These are phyloP conservation scores for Dioscorea alata DNA, from an alignment of 106 monocot genomes.

Conservation along the genomic window DNA sequence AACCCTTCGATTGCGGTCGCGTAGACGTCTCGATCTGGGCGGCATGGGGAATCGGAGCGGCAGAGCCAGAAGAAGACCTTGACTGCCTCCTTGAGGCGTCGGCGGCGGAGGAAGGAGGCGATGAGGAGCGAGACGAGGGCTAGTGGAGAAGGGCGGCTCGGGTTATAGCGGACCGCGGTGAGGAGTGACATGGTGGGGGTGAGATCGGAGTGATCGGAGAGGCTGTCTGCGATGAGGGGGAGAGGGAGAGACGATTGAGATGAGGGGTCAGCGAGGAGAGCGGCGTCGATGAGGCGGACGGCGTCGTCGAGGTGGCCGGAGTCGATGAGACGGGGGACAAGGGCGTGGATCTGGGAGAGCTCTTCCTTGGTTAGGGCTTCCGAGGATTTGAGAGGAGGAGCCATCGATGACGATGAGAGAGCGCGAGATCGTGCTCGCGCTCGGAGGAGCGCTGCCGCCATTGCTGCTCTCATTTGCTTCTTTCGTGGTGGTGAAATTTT, in stretches of 20 bases:
- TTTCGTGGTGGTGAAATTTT: neutral
- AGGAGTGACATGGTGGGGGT: constrained; percentile 35
- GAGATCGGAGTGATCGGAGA: constrained; percentile 34
- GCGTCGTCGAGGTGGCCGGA: constrained; percentile 28
- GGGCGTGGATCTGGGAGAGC: constrained; percentile 21
- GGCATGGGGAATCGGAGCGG: constrained; percentile 34
- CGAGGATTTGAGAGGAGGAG: neutral
- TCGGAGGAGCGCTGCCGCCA: neutral
- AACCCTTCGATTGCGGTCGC: constrained; percentile 23
- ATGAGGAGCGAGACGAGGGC: constrained; percentile 30
- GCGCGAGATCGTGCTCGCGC: neutral
- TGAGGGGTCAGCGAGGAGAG: constrained; percentile 34
- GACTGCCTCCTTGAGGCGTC: constrained; percentile 25
- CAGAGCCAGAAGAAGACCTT: constrained; percentile 50
- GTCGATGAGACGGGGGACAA: constrained; percentile 38
- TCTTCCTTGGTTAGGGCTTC: constrained; percentile 17
- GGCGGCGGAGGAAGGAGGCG: constrained; percentile 26
- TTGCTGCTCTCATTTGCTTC: neutral
- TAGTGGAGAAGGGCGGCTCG: constrained; percentile 31
- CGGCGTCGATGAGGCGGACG: constrained; percentile 37
- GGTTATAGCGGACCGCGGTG: constrained; percentile 40
- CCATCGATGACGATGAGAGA: neutral
- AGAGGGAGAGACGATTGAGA: constrained; percentile 25
- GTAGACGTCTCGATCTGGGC: constrained; percentile 30
- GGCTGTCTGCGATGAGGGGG: constrained; percentile 19